Evolutionary conservation across 352 stramenopile species (phyloP).

Genomic region (Globisporangium spiculum): DNA sequence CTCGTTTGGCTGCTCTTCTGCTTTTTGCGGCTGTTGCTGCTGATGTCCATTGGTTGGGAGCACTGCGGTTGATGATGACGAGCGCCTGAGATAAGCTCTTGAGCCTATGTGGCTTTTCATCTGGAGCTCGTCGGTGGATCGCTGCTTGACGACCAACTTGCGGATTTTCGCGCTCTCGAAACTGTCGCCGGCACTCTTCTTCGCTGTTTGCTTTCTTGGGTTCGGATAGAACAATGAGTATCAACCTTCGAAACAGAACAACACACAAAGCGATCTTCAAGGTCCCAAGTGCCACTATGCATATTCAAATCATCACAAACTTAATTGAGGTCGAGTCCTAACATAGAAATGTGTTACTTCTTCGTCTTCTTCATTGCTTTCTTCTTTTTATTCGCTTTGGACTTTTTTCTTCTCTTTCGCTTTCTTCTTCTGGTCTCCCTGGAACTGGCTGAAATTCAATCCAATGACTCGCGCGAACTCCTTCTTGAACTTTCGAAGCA

Average conservation of each 20-base stretch:
- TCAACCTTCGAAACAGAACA: too few species aligned
- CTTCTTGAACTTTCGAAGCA: too few species aligned
- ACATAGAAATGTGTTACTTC: too few species aligned
- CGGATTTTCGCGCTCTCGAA: not conserved
- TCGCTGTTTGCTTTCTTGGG: not conserved
- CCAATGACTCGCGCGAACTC: too few species aligned
- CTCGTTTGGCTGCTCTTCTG: not conserved
- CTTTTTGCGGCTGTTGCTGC: not conserved
- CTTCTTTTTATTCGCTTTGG: too few species aligned
- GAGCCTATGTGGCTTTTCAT: not conserved
- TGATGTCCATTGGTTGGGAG: not conserved
- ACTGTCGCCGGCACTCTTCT: not conserved
- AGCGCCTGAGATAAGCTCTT: not conserved
- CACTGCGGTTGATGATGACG: not conserved
- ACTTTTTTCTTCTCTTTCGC: not conserved
- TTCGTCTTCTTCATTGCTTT: too few species aligned
- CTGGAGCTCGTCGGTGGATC: conserved; percentile 5
- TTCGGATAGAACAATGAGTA: too few species aligned
- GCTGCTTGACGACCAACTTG: conserved; percentile 17
- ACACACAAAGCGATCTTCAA: too few species aligned
- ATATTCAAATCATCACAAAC: too few species aligned
- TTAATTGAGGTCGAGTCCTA: too few species aligned
- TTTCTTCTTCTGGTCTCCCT: not conserved
- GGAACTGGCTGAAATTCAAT: too few species aligned
- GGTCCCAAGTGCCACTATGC: too few species aligned